These are phyloP conservation scores for Phytophthora multivora DNA, from an alignment of 352 stramenopile genomes.

Conservation along the genomic window DNA sequence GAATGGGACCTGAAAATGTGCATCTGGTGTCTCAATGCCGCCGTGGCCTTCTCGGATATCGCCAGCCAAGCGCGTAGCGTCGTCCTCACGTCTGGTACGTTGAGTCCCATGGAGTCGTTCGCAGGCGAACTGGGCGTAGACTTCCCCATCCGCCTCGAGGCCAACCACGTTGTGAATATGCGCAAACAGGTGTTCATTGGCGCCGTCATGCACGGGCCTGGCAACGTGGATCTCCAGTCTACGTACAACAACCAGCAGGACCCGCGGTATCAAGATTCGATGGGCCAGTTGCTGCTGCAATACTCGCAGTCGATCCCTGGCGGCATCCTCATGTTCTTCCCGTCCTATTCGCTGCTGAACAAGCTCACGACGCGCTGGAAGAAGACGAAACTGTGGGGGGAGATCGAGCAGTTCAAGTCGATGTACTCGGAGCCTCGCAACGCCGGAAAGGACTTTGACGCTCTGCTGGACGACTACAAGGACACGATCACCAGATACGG, in stretches of 20 bases:
- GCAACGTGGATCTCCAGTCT: constrained; percentile 70
- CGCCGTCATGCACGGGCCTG: constrained; percentile 68
- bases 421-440: constrained; percentile 75
- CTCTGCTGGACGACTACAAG: constrained; percentile 79
- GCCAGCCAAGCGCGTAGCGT: constrained; percentile 66
- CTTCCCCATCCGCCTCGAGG: constrained; percentile 83
- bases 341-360: constrained; percentile 82
- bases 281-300: constrained; percentile 76
- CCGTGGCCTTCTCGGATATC: constrained; percentile 84
- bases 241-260: constrained; percentile 87
- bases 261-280: constrained; percentile 79
- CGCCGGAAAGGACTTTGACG: constrained; percentile 84
- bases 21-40: constrained; percentile 87
- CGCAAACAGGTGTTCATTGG: constrained; percentile 85
- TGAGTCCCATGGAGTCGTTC: constrained; percentile 91
- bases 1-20: constrained; percentile 74
- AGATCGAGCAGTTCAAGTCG: constrained; percentile 66
- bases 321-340: constrained; percentile 88
- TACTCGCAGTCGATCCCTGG: constrained; percentile 73
- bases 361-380: constrained; percentile 73
- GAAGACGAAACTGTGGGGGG: constrained; percentile 63
- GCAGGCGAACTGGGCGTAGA: constrained; percentile 77
- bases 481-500: constrained; percentile 22
- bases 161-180: constrained; percentile 90
- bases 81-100: constrained; percentile 83